Evolutionary conservation across 2,329 filamentous ascomycete genomes (phyloP).

Genomic region (Colletotrichum sp.): DNA sequence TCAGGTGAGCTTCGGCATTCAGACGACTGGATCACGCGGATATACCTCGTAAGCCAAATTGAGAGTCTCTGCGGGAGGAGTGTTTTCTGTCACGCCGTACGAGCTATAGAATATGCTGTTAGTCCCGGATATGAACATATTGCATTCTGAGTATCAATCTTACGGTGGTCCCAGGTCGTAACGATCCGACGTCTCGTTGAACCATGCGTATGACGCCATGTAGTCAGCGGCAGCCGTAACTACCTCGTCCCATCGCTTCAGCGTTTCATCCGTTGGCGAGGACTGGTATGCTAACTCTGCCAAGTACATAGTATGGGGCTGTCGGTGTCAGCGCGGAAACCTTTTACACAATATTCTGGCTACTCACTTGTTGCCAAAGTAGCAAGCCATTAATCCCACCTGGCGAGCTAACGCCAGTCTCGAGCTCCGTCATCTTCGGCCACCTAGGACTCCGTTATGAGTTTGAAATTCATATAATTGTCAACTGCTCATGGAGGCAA

Average conservation of each 20-base stretch:
- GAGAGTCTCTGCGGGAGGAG: slow-evolving; percentile 57
- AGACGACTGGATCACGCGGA: too few relatives aligned
- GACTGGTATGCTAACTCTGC: slow-evolving; percentile 50
- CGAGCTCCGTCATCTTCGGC: slow-evolving; percentile 60
- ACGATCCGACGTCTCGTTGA: slow-evolving; percentile 52
- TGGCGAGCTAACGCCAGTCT: slow-evolving; percentile 32
- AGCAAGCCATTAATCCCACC: slow-evolving; percentile 66
- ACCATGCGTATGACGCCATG: slow-evolving; percentile 64
- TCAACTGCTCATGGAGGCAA: background rate
- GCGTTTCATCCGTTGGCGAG: slow-evolving; percentile 35
- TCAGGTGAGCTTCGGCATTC: background rate
- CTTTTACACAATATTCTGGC: background rate
- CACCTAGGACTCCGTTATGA: slow-evolving; percentile 20
- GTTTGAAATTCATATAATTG: background rate
- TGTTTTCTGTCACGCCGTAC: slow-evolving; percentile 60
- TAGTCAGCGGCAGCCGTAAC: slow-evolving; percentile 59
- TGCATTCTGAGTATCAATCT: too few relatives aligned
- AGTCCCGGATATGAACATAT: too few relatives aligned
- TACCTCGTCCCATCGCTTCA: slow-evolving; percentile 58
- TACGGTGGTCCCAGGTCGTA: slow-evolving; percentile 55
- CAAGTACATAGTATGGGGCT: slow-evolving; percentile 63
- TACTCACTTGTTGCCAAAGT: slow-evolving; percentile 60
- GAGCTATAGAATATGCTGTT: too few relatives aligned
- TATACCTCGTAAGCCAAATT: slow-evolving; percentile 66
- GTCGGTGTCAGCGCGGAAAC: background rate